Base-by-base conservation (phyloP, 176 grass and related monocot species). In the Triticum monococcum region DNA sequence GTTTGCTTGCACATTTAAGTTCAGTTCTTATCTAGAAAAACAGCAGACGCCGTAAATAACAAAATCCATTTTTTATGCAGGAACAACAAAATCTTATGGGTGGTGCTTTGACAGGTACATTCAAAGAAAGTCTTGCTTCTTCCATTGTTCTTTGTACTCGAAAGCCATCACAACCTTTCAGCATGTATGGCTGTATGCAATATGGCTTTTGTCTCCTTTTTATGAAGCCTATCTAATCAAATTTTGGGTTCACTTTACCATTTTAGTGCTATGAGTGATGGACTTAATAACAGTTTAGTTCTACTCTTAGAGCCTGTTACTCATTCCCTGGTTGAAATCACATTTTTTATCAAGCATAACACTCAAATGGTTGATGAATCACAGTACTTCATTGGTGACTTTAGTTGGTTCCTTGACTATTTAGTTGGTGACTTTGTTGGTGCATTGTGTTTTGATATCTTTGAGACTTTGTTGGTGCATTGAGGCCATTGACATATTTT, bases 51-150 rank as follows among this genome's bases (percentile, higher is more conserved):
- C 9, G 81, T 79, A 79, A 82, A 72, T 86, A 74, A 72, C 33
- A 61, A 66, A 54, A 72, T 46, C 16, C 65, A 57, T 84, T 84
- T 72, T 77, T 87, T 81, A 86, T 77, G 81, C 54, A 95, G 94
- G 91, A 91, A 57, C 89, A 91, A 33, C 87, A 67, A 33, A 89
- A 73, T 81, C 78, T 79, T 87, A 80, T 41, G 37, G 72, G 69
- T 70, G 84, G 80, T 64, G 79, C 67, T 70, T 60, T 84, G 65
- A 8, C 91, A 88, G 94, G 94, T 95, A 95, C 30, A 28, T 89
- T 91, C 23, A 77, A 45, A 68, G 17, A 68, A 40, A 23, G 10
- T 31, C 86, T 75, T 87, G 81, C 9, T 67, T 59, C 52, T 83
- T 83, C 65, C 38, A 35, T 65, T 86, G 37, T 82, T 78, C 4